Base-by-base conservation (phyloP, 345 rosid genomes). In the Brassica incana region DNA sequence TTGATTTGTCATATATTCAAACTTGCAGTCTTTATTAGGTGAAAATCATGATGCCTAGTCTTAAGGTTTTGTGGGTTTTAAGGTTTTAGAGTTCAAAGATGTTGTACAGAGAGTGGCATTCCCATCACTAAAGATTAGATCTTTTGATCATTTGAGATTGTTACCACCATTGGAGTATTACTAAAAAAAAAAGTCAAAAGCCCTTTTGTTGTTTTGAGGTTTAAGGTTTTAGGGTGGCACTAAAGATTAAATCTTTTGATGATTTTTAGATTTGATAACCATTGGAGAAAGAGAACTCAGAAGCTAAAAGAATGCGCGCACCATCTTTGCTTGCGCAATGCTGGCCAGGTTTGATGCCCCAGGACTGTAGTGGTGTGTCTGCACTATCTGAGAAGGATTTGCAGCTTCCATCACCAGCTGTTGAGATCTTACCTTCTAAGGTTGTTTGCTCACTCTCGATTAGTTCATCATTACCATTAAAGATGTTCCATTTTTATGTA, bases 371-470 rank as follows among this genome's bases (percentile, higher is more conserved):
- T 16, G 88, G 90, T 75, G 76, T 87, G 70, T 84, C 99, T 43
- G 60, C 86, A 33, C 6, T 89, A 72, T 88, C 91, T 0, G 98
- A 95, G 63, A 90, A 88, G 82, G 99, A 88, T 77, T 73, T 71
- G 52, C 87, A 84, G 81, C 85, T 89, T 63, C 83, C 93, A 62
- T 78, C 89, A 54, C 98, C 92, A 38, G 99, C 99, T 79, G 97
- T 95, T 58, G 98, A 95, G 86, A 88, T 95, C 88, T 80, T 95
- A 30, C 99, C 98, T 27, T 91, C 98, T 48, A 93, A 93, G 94
- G 97, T 91, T 64, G 48, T 40, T 69, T 65, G 69, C 65, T 66
- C 72, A 10, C 62, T 70, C 15, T 48, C 3, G 56, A 29, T 3
- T 48, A 4, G 10, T 9, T 23, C 45, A 43, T 18, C 33, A 43